Evolutionary conservation across 169 alveolate genomes (phyloP).

Genomic region (Plasmodium malariae): DNA sequence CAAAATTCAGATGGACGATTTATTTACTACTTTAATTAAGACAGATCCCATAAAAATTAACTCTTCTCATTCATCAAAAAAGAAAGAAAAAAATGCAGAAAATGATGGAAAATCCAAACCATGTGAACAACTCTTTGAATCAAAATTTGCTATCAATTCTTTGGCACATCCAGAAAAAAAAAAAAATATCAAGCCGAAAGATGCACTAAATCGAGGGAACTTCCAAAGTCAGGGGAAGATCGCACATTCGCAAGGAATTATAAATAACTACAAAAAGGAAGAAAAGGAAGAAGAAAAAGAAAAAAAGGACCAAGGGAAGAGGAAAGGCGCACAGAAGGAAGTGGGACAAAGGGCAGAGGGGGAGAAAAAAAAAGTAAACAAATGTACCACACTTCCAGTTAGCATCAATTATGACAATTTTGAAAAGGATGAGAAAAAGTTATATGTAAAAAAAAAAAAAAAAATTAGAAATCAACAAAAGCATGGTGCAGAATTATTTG

Average conservation of each 20-base stretch:
- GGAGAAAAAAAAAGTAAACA: neutral
- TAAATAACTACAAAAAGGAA: neutral
- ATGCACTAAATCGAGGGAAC: neutral
- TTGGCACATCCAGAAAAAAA: neutral
- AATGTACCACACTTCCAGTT: too few species aligned
- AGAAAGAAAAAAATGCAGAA: neutral
- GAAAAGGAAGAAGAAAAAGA: neutral
- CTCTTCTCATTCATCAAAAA: too few species aligned
- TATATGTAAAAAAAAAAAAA: neutral
- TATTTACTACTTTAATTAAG: neutral
- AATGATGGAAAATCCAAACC: neutral
- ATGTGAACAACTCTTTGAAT: constrained; percentile 18
- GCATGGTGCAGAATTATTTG: neutral
- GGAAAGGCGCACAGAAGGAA: neutral
- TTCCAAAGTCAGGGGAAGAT: neutral
- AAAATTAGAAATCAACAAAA: neutral
- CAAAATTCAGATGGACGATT: neutral
- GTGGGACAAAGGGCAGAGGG: neutral
- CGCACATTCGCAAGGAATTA: neutral
- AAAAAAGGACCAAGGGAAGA: neutral
- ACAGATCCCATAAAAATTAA: neutral
- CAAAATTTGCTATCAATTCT: constrained; percentile 1
- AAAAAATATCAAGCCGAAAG: neutral
- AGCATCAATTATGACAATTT: too few species aligned
- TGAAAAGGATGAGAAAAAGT: too few species aligned